Conservation (phyloP, 2,329 filamentous ascomycete species). For the Exserohilum turcica region DNA sequence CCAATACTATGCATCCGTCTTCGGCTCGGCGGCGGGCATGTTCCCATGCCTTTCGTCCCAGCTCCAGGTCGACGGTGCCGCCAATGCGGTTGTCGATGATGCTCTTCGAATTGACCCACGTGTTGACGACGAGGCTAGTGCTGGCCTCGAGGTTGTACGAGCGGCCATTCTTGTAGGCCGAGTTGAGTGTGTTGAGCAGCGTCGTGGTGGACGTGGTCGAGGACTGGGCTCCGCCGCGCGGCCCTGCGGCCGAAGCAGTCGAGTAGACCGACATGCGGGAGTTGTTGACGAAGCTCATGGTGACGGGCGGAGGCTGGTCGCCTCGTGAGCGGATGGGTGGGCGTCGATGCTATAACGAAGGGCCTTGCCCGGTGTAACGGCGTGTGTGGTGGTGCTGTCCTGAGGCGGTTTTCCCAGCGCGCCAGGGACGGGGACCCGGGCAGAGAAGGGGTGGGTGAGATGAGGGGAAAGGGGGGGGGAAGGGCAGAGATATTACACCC, state of each 20-base stretch:
- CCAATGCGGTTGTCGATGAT: conserved; percentile 71
- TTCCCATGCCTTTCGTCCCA: conserved; percentile 89
- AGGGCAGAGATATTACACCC: background rate
- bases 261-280: conserved; percentile 67
- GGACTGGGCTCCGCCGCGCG: conserved; percentile 65
- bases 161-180: conserved; percentile 79
- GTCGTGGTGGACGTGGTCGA: conserved; percentile 90
- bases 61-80: conserved; percentile 77
- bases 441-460: background rate
- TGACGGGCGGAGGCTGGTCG: conserved; percentile 33
- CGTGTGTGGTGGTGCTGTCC: conserved; percentile 18
- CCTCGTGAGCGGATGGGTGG: conserved; percentile 22
- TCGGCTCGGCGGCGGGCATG: conserved; percentile 93
- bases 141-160: conserved; percentile 88
- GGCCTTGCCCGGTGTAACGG: conserved; percentile 19
- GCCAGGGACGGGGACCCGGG: background rate
- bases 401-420: conserved; percentile 3
- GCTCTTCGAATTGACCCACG: conserved; percentile 83
- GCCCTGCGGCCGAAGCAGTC: conserved; percentile 62
- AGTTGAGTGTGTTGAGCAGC: conserved; percentile 88
- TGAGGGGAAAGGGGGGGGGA: background rate
- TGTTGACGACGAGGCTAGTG: conserved; percentile 92
- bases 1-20: conserved; percentile 89
- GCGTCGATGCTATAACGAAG: conserved; percentile 14
- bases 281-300: conserved; percentile 59